Percentiles rank a stretch among this genome's conserved stretches.
Conservation (phyloP, 257 asterid species). For the Perilla frutescens region DNA sequence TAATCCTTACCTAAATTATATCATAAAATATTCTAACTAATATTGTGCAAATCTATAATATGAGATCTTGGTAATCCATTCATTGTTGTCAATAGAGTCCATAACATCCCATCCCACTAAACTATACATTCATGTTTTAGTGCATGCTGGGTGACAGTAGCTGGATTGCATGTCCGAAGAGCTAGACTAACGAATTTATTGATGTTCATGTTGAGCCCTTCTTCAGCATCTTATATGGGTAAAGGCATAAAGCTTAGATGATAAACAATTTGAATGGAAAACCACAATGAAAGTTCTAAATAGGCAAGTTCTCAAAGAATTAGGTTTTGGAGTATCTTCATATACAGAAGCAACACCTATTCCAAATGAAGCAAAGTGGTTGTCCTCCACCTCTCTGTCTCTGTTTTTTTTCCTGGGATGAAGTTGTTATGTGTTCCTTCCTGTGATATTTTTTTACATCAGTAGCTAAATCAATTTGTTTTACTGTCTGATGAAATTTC, state of each 20-base stretch:
- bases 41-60: too few relatives aligned
- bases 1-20: too few relatives aligned
- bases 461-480: slow-evolving; percentile 16
- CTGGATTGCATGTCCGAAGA: background rate
- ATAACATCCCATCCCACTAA: background rate
- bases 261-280: background rate
- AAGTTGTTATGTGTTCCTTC: slow-evolving; percentile 11
- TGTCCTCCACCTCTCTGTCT: background rate
- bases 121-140: background rate
- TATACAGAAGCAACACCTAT: background rate
- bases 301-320: background rate
- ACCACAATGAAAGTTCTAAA: background rate
- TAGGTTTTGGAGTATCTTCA: background rate
- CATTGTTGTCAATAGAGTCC: slow-evolving; percentile 16
- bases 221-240: background rate
- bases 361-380: background rate
- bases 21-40: too few relatives aligned
- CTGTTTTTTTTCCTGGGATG: background rate
- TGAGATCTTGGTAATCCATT: background rate
- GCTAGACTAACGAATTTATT: background rate
- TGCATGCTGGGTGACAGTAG: background rate
- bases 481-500: slow-evolving; percentile 23
- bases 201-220: background rate
- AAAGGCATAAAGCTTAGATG: background rate
- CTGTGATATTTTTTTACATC: slow-evolving; percentile 11